These are phyloP conservation scores for Amaranthus hypochondriacus DNA, from an alignment of 148 eudicot species.

Conservation along the genomic window DNA sequence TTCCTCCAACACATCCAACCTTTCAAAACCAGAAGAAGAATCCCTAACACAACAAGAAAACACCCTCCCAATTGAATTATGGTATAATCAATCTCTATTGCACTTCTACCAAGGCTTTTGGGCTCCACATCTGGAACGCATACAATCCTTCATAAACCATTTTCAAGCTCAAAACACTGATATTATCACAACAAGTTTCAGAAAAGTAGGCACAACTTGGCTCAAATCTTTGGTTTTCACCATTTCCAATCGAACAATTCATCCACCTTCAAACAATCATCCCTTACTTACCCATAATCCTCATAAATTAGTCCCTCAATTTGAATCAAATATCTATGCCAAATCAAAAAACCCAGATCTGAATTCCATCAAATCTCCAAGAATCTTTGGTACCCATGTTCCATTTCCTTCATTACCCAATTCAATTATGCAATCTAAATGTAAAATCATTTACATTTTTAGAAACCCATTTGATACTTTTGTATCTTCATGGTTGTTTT, in stretches of 20 bases:
- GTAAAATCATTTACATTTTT: background rate
- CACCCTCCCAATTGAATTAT: constrained; percentile 16
- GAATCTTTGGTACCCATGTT: background rate
- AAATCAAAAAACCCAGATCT: background rate
- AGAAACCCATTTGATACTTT: background rate
- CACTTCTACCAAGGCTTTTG: constrained; percentile 32
- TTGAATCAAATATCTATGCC: background rate
- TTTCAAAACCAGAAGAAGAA: background rate
- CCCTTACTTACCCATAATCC: background rate
- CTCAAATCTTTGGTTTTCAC: background rate
- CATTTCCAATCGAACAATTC: background rate
- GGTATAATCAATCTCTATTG: constrained; percentile 16
- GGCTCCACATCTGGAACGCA: background rate
- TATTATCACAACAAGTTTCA: background rate
- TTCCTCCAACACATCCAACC: background rate
- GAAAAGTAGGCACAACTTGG: background rate
- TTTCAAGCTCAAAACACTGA: constrained; percentile 5
- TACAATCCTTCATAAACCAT: no score
- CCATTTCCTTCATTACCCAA: background rate
- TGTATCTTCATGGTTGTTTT: background rate
- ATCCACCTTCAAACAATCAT: background rate
- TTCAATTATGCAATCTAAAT: background rate
- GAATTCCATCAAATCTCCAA: background rate
- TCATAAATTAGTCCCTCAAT: background rate
- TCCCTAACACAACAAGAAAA: background rate